These are phyloP conservation scores for Megacollybia marginata DNA, from an alignment of 768 basidiomycete species.

Conservation along the genomic window DNA sequence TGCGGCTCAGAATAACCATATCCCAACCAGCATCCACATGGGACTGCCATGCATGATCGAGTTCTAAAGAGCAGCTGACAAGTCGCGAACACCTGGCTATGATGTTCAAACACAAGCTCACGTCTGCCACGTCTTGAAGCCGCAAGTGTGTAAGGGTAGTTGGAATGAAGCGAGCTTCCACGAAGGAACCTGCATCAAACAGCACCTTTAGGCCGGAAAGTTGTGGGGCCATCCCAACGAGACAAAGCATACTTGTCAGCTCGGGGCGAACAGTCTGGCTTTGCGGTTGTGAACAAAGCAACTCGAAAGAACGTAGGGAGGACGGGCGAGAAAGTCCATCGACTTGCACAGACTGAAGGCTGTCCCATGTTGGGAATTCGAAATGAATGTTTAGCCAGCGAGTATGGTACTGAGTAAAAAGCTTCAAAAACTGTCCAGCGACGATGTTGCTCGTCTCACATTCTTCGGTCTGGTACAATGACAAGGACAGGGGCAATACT, in stretches of 20 bases:
- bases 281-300: neutral
- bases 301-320: neutral
- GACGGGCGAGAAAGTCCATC: neutral
- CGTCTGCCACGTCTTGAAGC: slow-evolving; percentile 11
- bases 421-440: slow-evolving; percentile 20
- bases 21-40: slow-evolving; percentile 6
- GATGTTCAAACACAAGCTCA: slow-evolving; percentile 17
- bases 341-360: neutral
- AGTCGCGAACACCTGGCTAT: slow-evolving; percentile 22
- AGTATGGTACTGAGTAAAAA: slow-evolving; percentile 21
- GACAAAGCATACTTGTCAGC: neutral
- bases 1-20: slow-evolving; percentile 14
- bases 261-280: neutral
- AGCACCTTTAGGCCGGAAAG: neutral
- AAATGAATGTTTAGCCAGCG: slow-evolving; percentile 25
- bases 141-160: slow-evolving; percentile 11
- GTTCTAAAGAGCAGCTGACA: slow-evolving; percentile 18
- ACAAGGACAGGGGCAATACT: slow-evolving; percentile 22
- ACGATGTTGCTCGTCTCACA: slow-evolving; percentile 20
- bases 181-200: neutral
- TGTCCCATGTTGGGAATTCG: neutral
- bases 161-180: slow-evolving; percentile 2
- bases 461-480: slow-evolving; percentile 25
- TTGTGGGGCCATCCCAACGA: neutral
- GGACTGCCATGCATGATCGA: slow-evolving; percentile 19